These are phyloP conservation scores for Saitozyma sp. DNA, from an alignment of 768 basidiomycete species.

Conservation along the genomic window DNA sequence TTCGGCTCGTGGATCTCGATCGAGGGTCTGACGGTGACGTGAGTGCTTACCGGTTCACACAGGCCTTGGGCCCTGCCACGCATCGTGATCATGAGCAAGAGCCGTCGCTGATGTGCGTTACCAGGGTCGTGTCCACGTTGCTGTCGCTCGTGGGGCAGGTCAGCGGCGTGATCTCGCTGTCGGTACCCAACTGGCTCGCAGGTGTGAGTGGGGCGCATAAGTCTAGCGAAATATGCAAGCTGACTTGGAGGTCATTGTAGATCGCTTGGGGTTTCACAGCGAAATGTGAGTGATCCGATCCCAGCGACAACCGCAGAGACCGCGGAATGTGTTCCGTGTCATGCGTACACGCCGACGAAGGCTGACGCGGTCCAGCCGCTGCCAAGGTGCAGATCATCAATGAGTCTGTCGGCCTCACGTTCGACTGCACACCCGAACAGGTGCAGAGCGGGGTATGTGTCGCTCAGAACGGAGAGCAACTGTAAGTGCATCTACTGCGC, in stretches of 20 bases:
- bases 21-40: conserved; percentile 53
- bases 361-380: conserved; percentile 26
- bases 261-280: conserved; percentile 27
- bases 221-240: conserved; percentile 2
- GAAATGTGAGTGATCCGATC: conserved; percentile 15
- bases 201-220: conserved; percentile 26
- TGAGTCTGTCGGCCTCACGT: conserved; percentile 46
- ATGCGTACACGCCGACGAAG: not conserved
- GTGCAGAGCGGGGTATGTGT: conserved; percentile 50
- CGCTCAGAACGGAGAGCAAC: conserved; percentile 51
- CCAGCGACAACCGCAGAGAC: not conserved
- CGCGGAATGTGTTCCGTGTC: not conserved
- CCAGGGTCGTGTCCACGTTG: conserved; percentile 43
- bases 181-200: conserved; percentile 49
- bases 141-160: conserved; percentile 45
- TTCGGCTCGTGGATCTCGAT: conserved; percentile 47
- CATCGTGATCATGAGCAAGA: not conserved
- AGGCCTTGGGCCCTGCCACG: not conserved
- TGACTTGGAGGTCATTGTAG: conserved; percentile 6
- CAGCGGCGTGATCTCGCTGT: conserved; percentile 48
- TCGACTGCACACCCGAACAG: conserved; percentile 47
- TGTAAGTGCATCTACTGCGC: conserved; percentile 19
- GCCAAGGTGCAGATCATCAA: conserved; percentile 53
- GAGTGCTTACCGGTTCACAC: conserved; percentile 6
- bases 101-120: conserved; percentile 4